Conservation (phyloP, 495 filamentous ascomycete genomes). For the Penicilliopsis zonata region DNA sequence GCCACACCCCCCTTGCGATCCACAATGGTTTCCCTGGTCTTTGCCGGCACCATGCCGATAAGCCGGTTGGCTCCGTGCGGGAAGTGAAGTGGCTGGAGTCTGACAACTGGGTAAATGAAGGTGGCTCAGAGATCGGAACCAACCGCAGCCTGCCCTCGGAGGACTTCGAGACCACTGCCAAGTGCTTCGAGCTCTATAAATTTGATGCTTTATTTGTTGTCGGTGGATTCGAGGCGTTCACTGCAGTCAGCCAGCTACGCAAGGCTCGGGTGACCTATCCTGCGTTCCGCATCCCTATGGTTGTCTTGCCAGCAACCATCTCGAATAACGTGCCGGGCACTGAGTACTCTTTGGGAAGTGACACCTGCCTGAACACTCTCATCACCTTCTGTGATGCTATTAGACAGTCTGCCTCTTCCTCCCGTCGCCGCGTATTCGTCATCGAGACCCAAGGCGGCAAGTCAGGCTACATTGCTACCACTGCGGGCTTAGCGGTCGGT, state of each 20-base stretch:
- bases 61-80: conserved; percentile 70
- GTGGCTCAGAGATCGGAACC: conserved; percentile 94
- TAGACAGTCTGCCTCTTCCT: conserved; percentile 89
- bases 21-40: conserved; percentile 97
- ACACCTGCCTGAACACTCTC: conserved; percentile 96
- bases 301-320: conserved; percentile 88
- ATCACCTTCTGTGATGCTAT: conserved; percentile 95
- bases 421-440: conserved; percentile 86
- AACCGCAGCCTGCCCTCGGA: conserved; percentile 85
- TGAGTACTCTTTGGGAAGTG: conserved; percentile 92
- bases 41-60: conserved; percentile 75
- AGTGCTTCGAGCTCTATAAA: conserved; percentile 71
- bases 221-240: conserved; percentile 96
- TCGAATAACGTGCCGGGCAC: conserved; percentile 97
- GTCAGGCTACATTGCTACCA: conserved; percentile 87
- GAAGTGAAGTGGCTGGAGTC: conserved; percentile 86
- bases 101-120: conserved; percentile 89
- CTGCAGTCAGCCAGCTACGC: conserved; percentile 75
- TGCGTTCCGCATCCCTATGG: conserved; percentile 87
- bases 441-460: conserved; percentile 95
- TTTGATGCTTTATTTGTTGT: conserved; percentile 89
- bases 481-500: conserved; percentile 79
- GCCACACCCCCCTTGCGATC: conserved; percentile 82
- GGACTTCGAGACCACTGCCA: conserved; percentile 70
- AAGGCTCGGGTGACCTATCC: conserved; percentile 65